Conservation (phyloP, 1,139 yeast genomes). For the Protomyces macrosporus region DNA sequence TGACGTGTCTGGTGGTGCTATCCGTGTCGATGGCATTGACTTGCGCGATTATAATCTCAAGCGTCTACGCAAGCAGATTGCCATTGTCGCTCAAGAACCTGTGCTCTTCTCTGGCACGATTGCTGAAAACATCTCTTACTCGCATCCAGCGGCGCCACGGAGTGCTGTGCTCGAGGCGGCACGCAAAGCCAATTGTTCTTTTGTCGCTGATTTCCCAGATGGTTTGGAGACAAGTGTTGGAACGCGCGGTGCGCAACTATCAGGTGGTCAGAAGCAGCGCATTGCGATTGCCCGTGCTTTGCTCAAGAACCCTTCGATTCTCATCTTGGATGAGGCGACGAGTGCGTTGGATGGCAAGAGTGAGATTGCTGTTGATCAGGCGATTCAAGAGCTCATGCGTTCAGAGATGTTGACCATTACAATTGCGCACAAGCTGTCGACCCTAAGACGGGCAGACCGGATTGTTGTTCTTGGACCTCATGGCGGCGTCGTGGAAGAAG, state of each 20-base stretch:
- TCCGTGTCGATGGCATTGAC: constrained; percentile 64
- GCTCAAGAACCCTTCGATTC: constrained; percentile 63
- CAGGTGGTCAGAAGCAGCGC: constrained; percentile 85
- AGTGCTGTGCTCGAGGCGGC: constrained; percentile 70
- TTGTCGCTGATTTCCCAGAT: constrained; percentile 56
- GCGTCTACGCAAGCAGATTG: constrained; percentile 64
- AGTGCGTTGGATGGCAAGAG: constrained; percentile 60
- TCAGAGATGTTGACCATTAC: constrained; percentile 65
- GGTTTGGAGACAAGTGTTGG: constrained; percentile 82
- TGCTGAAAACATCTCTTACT: constrained; percentile 78
- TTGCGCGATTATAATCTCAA: constrained; percentile 66
- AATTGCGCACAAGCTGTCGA: constrained; percentile 86
- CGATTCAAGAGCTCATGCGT: constrained; percentile 57
- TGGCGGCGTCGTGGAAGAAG: constrained; percentile 83
- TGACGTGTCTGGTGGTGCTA: constrained; percentile 63
- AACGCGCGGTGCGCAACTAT: constrained; percentile 71
- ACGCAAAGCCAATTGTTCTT: constrained; percentile 71
- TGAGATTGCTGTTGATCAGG: constrained; percentile 73
- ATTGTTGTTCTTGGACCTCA: constrained; percentile 70
- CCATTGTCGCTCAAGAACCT: constrained; percentile 93
- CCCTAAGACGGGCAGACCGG: constrained; percentile 77
- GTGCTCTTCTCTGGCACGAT: constrained; percentile 86
- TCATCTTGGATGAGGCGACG: constrained; percentile 65
- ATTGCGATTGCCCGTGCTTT: constrained; percentile 78
- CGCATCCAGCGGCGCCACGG: constrained; percentile 53